Conservation (phyloP, 352 stramenopile genomes). For the Phytophthora nicotianae region DNA sequence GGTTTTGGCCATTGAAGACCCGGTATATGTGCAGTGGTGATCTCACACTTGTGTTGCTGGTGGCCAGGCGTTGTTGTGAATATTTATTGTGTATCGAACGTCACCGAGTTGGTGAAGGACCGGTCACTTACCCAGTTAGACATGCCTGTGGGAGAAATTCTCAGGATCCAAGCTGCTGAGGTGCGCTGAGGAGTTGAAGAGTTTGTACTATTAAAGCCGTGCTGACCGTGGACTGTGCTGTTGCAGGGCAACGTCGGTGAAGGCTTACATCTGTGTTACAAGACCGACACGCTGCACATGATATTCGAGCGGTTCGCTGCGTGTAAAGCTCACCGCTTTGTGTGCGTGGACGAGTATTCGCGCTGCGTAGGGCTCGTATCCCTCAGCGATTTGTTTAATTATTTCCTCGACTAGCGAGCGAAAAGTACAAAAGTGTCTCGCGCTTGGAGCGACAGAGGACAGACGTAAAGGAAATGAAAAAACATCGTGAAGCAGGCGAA, state of each 20-base stretch:
- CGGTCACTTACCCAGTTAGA: conserved; percentile 89
- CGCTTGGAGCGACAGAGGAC: conserved; percentile 20
- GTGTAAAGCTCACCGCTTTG: conserved; percentile 85
- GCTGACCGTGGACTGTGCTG: conserved; percentile 16
- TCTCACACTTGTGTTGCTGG: conserved; percentile 10
- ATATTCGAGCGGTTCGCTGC: conserved; percentile 89
- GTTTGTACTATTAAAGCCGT: neutral
- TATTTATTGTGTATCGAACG: conserved; percentile 93
- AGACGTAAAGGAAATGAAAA: conserved; percentile 30
- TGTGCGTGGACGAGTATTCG: conserved; percentile 87
- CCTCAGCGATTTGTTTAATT: conserved; percentile 91
- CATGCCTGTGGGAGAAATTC: conserved; percentile 87
- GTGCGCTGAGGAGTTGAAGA: conserved; percentile 31
- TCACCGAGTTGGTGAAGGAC: conserved; percentile 91
- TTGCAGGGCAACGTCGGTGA: conserved; percentile 81
- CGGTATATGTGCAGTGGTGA: conserved; percentile 1
- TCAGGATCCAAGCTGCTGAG: conserved; percentile 86
- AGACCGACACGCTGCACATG: conserved; percentile 90
- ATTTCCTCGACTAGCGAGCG: conserved; percentile 83
- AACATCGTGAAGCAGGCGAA: conserved; percentile 22
- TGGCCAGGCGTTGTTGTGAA: conserved; percentile 83
- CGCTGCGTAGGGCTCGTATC: conserved; percentile 85
- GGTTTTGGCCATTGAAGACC: conserved; percentile 9
- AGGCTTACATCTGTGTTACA: conserved; percentile 86
- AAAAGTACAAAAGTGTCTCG: conserved; percentile 24